Base-by-base conservation (phyloP, 345 rosid genomes). In the Citrus unshiu region DNA sequence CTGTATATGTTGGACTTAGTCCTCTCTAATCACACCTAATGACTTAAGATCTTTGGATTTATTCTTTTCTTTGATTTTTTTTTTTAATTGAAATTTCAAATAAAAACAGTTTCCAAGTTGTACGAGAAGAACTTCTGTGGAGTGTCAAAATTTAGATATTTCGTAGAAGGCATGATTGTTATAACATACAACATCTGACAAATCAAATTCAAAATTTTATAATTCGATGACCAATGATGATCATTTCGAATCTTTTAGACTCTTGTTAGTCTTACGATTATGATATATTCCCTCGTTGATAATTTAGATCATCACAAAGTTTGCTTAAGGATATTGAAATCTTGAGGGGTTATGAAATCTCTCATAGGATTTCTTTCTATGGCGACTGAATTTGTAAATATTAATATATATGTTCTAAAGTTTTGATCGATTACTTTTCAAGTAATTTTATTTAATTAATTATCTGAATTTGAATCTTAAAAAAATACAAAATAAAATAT, bases 1-100 rank as follows among this genome's bases (percentile, higher is more conserved):
- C 77, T 74, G 70, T 74, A 29, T 64, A 9, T 74, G 59, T 74
- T 62, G 58, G 77, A 74, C 60, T 43, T 29, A 24, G 43, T 58
- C 22, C 51, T 60, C 57, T 25, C 35, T 59, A 24, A 43, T 21
- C 39, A 29, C 24, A 49, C 3, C 5, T 32, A 32, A 49, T 70
- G 37, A 5, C 37, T 34, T 34, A 0, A 71, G 74, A 71, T 54
- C 62, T 54, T 46, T 46, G 51, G 51, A 46, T 46, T 46, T 46
- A 46, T 46, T 46, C 16, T 46, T 49, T 49, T 40, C 25, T 4
- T 29, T 7, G 27, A 70, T 25, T 46, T 46, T 69, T 49, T 3
- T 70, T 3, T 70, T 49, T 1, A 24, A 43, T 13, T 70, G 16
- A 46, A 70, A 25, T 46, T 70, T 32, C 13, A 25, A 9, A 22